phyloP scores from a whole-genome alignment of 2,329 filamentous ascomycete species.

The Nothomitra cinnamomea region DNA sequence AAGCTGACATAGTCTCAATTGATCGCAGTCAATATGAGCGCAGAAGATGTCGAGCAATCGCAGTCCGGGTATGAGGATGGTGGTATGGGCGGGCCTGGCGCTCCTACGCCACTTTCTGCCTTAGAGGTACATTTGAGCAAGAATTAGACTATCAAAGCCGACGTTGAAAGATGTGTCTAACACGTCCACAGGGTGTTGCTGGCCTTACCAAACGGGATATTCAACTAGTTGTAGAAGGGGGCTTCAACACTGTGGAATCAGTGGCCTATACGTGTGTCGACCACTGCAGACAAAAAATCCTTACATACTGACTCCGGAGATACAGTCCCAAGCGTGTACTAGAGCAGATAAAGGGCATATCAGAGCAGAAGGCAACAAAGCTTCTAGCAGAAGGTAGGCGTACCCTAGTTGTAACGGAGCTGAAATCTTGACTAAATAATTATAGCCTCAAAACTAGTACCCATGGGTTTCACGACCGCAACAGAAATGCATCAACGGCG shows the following conservation, averaged over 20 bases:
- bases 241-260: constrained; percentile 88
- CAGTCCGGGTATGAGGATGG: constrained; percentile 62
- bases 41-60: constrained; percentile 40
- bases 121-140: constrained; percentile 50
- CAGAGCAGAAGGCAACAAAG: constrained; percentile 88
- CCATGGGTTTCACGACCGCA: constrained; percentile 97
- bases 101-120: constrained; percentile 73
- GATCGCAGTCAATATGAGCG: constrained; percentile 23
- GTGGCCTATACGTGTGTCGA: constrained; percentile 70
- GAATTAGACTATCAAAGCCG: constrained; percentile 7
- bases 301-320: not conserved
- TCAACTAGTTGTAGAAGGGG: constrained; percentile 78
- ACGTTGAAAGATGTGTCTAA: constrained; percentile 12
- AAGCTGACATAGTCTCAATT: not conserved
- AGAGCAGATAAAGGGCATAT: constrained; percentile 95
- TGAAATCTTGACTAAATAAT: constrained; percentile 2
- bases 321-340: constrained; percentile 51
- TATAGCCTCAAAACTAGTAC: constrained; percentile 80
- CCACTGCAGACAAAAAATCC: too few species aligned
- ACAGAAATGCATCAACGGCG: constrained; percentile 97
- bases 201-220: constrained; percentile 92
- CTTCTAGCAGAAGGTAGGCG: constrained; percentile 70
- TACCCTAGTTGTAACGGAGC: not conserved
- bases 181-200: constrained; percentile 52
- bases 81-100: constrained; percentile 64